These are phyloP conservation scores for Carallia brachiata DNA, from an alignment of 345 rosid species.

Conservation along the genomic window DNA sequence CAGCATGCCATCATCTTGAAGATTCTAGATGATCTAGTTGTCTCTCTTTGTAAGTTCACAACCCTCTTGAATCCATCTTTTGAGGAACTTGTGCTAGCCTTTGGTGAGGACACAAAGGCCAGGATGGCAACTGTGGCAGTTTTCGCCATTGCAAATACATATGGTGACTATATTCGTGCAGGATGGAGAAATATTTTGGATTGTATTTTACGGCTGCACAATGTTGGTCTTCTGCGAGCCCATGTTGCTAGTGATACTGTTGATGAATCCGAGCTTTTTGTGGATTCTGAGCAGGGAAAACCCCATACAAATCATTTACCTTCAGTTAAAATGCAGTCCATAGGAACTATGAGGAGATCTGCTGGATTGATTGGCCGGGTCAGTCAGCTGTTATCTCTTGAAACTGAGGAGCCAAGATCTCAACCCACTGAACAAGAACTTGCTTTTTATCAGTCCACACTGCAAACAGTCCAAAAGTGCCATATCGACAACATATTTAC, in stretches of 20 bases:
- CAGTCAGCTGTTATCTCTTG: constrained; percentile 67
- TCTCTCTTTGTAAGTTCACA: constrained; percentile 68
- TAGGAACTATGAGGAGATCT: constrained; percentile 41
- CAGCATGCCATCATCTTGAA: constrained; percentile 53
- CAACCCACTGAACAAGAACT: constrained; percentile 57
- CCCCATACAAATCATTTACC: constrained; percentile 31
- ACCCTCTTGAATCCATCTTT: constrained; percentile 43
- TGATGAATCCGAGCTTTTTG: constrained; percentile 49
- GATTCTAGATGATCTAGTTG: constrained; percentile 65
- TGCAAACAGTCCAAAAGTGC: constrained; percentile 53
- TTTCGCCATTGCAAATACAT: constrained; percentile 61
- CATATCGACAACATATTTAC: constrained; percentile 62
- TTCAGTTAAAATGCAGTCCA: constrained; percentile 28
- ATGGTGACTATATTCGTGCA: constrained; percentile 60
- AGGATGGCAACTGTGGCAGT: constrained; percentile 58
- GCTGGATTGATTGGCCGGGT: constrained; percentile 67
- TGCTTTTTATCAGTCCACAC: constrained; percentile 48
- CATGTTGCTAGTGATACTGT: constrained; percentile 53
- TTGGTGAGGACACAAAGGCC: constrained; percentile 61
- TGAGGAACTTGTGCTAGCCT: constrained; percentile 54
- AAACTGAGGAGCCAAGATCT: constrained; percentile 57
- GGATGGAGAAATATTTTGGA: constrained; percentile 66
- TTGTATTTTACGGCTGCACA: constrained; percentile 58
- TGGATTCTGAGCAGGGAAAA: constrained; percentile 40
- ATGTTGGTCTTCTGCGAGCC: constrained; percentile 65